Conservation (phyloP, 75 land plant genomes). For the Picea glauca region DNA sequence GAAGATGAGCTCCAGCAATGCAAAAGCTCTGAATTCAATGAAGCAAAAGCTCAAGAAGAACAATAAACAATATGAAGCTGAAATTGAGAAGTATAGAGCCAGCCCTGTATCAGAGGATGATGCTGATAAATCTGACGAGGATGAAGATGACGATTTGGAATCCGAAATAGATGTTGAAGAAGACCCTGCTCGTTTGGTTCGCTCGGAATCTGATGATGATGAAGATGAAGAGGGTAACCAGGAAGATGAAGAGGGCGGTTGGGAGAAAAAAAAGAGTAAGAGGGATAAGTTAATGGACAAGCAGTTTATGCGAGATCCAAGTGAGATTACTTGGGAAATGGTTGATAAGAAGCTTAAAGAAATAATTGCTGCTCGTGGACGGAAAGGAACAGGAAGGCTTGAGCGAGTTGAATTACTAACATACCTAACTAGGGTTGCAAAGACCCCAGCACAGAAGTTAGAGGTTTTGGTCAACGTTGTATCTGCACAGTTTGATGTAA, state of each 20-base stretch:
- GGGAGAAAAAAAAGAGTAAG: constrained; percentile 49
- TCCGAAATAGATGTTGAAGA: constrained; percentile 35
- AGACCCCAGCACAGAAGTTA: constrained; percentile 89
- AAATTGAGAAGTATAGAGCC: constrained; percentile 64
- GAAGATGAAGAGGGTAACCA: constrained; percentile 37
- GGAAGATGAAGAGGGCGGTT: constrained; percentile 38
- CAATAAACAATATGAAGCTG: constrained; percentile 75
- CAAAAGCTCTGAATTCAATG: constrained; percentile 89
- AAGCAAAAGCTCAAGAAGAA: constrained; percentile 91
- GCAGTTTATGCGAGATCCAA: constrained; percentile 72
- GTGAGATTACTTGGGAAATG: constrained; percentile 91
- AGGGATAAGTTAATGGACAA: constrained; percentile 59
- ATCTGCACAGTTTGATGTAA: constrained; percentile 92
- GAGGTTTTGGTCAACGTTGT: constrained; percentile 78
- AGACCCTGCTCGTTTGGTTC: constrained; percentile 18
- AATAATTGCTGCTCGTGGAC: constrained; percentile 73
- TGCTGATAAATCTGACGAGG: constrained; percentile 32
- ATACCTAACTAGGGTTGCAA: constrained; percentile 69
- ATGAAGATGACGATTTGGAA: constrained; percentile 31
- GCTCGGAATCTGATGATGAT: constrained; percentile 33
- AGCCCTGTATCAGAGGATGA: constrained; percentile 68
- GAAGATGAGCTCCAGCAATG: constrained; percentile 89
- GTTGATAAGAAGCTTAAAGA: constrained; percentile 90
- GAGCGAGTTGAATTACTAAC: constrained; percentile 86
- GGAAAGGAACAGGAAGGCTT: constrained; percentile 80